Evolutionary conservation across 352 stramenopile genomes (phyloP).

Genomic region (Globisporangium canariense): DNA sequence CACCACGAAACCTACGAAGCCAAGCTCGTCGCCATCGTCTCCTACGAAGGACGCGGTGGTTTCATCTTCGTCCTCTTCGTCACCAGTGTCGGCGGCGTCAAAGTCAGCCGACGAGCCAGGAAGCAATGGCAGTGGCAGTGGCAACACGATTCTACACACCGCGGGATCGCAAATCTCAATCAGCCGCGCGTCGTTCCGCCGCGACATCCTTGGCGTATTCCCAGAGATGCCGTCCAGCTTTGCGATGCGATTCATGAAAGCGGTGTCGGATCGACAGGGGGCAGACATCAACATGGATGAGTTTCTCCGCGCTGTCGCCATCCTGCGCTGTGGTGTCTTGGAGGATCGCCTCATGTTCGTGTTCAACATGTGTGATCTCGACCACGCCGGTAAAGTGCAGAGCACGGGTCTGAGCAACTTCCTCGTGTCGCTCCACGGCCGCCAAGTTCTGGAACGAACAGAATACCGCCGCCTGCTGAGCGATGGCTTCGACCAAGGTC

Average conservation of each 20-base stretch:
- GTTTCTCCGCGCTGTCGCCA: constrained; percentile 76
- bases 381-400: constrained; percentile 83
- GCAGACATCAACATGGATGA: constrained; percentile 89
- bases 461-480: constrained; percentile 75
- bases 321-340: constrained; percentile 66
- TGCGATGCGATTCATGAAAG: constrained; percentile 88
- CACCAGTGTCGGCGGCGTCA: constrained; percentile 19
- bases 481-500: constrained; percentile 80
- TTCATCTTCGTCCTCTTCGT: constrained; percentile 40
- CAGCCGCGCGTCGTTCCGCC: constrained; percentile 77
- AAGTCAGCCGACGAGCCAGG: constrained; percentile 38
- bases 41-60: constrained; percentile 16
- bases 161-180: constrained; percentile 76
- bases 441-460: constrained; percentile 64
- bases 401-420: constrained; percentile 86
- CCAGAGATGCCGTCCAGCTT: constrained; percentile 88
- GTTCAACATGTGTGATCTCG: constrained; percentile 88
- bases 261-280: constrained; percentile 75
- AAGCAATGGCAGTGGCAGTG: constrained; percentile 31
- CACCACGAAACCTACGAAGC: constrained; percentile 18
- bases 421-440: constrained; percentile 74
- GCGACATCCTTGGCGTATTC: constrained; percentile 86
- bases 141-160: constrained; percentile 59
- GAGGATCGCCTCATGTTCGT: constrained; percentile 78
- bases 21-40: constrained; percentile 21